These are phyloP conservation scores for Yarrowia hollandica DNA, from an alignment of 805 yeast genomes.

Conservation along the genomic window DNA sequence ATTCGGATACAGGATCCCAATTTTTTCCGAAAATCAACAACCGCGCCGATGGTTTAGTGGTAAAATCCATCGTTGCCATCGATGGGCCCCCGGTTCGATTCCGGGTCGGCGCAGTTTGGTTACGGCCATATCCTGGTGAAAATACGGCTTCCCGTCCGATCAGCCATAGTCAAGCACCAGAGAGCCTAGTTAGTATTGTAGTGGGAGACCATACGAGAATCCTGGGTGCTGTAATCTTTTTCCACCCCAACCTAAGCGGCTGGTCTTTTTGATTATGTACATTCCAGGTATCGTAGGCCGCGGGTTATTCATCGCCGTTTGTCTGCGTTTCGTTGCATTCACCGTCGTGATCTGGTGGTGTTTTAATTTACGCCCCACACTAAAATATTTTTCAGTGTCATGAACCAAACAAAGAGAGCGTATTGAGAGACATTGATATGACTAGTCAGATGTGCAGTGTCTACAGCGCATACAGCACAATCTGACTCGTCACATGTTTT, in stretches of 20 bases:
- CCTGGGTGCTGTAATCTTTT: slow-evolving; percentile 3
- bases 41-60: slow-evolving; percentile 4
- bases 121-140: slow-evolving; percentile 4
- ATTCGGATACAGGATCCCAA: background rate
- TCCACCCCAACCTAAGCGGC: background rate
- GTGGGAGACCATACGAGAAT: slow-evolving; percentile 4
- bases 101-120: slow-evolving; percentile 4
- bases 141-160: slow-evolving; percentile 5
- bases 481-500: too few relatives aligned
- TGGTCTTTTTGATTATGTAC: background rate
- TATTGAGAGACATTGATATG: too few relatives aligned
- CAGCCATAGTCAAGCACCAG: slow-evolving; percentile 5
- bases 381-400: too few relatives aligned
- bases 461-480: too few relatives aligned
- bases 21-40: background rate
- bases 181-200: slow-evolving; percentile 2
- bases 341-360: too few relatives aligned
- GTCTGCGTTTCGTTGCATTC: too few relatives aligned
- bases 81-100: slow-evolving; percentile 6
- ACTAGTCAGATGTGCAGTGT: too few relatives aligned
- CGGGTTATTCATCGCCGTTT: too few relatives aligned
- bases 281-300: too few relatives aligned
- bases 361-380: too few relatives aligned
- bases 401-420: too few relatives aligned
- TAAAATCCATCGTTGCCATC: slow-evolving; percentile 3